Evolutionary conservation across 75 land plant species (phyloP), one percentile per base, ranked within the genome.

Genomic region (Pinus albicaulis): DNA sequence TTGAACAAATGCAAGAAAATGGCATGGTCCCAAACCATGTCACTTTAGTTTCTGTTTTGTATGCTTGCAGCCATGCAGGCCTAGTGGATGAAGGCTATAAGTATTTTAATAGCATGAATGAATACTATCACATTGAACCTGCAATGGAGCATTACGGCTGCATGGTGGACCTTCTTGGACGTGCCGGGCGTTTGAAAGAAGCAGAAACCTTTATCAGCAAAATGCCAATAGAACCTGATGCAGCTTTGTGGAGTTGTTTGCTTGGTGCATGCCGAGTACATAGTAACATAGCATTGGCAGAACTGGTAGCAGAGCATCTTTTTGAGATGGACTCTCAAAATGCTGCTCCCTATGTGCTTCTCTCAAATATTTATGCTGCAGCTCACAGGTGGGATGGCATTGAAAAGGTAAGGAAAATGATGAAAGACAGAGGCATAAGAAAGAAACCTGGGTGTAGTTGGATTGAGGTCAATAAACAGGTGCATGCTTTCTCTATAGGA

Each of bases 91-190:
- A 65, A 60, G 92, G 92, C n/a, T 53, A 75, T 14, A 66, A 82
- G 3, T 72, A 78, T 36, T 90, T 88, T 64, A 57, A 82, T 38
- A 76, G 70, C n/a, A 87, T 90, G 89, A 28, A 23, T 19, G 59
- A 57, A 56, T 23, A 12, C 3, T 69, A 82, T 59, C 57, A 56
- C 3, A 62, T 82, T 26, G 8, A 7, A 2, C 76, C 82, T 57
- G 73, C 59, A 16, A 22, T 52, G 22, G 81, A 90, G 55, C 89
- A 85, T 56, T 87, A 82, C 75, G 74, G 76, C 14, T 82, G 85
- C 76, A 76, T 87, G 68, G 82, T 90, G 3, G 90, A 88, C 83
- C 85, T 90, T 20, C 83, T 90, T 13, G 82, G 88, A 10, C 83
- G 85, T 20, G 83, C 80, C 34, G 92, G 92, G 3, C 59, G 73